phyloP scores from a whole-genome alignment of 148 eudicot genomes.

The Cornus suecica region DNA sequence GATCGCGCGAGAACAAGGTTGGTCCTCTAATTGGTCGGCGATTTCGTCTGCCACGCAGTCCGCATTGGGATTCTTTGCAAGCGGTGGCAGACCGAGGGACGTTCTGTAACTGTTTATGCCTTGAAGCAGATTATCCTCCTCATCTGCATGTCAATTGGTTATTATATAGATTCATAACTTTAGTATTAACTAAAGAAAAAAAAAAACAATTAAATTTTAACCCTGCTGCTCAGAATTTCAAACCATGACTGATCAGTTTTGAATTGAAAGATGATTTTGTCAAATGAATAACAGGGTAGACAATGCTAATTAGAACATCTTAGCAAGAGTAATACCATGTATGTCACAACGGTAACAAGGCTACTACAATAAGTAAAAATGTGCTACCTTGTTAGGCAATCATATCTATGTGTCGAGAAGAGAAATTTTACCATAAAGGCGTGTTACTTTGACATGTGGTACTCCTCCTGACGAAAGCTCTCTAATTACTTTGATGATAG shows the following conservation, averaged over 20 bases:
- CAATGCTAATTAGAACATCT: too few species aligned
- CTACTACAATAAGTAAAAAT: too few species aligned
- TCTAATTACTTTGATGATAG: too few species aligned
- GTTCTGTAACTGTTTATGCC: slow-evolving; percentile 74
- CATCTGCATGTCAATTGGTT: slow-evolving; percentile 29
- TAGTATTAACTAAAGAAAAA: too few species aligned
- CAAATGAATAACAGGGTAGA: neutral
- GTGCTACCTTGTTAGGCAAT: too few species aligned
- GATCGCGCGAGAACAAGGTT: slow-evolving; percentile 32
- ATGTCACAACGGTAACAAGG: too few species aligned
- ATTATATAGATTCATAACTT: neutral
- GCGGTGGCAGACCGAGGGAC: slow-evolving; percentile 30
- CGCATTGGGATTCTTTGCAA: slow-evolving; percentile 53
- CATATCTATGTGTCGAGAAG: too few species aligned
- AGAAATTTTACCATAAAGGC: too few species aligned
- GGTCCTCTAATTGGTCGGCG: slow-evolving; percentile 42
- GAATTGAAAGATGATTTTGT: neutral
- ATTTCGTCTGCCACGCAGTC: slow-evolving; percentile 65
- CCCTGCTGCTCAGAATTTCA: neutral
- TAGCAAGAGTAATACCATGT: neutral
- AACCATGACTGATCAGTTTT: neutral
- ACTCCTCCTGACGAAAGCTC: too few species aligned
- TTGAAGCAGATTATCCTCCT: slow-evolving; percentile 60
- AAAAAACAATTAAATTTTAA: too few species aligned
- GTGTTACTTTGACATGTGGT: too few species aligned